Percentiles rank a stretch among this genome's conserved stretches.
phyloP scores from a whole-genome alignment of 1,284 basidiomycete species.

The Ganoderma sinense region DNA sequence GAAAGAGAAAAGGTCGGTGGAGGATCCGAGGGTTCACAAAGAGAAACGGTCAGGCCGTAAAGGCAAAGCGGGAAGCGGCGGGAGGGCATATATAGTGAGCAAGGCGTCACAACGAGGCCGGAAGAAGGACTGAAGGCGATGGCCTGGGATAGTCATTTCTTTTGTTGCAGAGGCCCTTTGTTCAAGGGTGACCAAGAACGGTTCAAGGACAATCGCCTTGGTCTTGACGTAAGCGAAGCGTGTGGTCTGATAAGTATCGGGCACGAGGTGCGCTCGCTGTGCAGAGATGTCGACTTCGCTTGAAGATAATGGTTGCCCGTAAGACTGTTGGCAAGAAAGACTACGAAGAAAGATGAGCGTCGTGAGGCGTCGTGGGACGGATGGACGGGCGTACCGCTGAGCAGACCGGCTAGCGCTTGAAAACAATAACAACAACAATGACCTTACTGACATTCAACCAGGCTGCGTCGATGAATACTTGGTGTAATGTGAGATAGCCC shows the following conservation, averaged over 20 bases:
- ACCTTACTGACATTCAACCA: neutral
- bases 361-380: too few species aligned
- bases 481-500: neutral
- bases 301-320: neutral
- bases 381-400: neutral
- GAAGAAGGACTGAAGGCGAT: constrained; percentile 19
- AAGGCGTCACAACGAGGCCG: too few species aligned
- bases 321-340: neutral
- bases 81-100: constrained; percentile 27
- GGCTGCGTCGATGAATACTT: neutral
- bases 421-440: constrained; percentile 1
- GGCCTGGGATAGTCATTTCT: constrained; percentile 29
- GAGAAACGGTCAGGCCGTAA: constrained; percentile 11
- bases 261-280: neutral
- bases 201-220: constrained; percentile 29
- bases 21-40: constrained; percentile 13
- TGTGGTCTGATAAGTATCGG: neutral
- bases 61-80: constrained; percentile 15
- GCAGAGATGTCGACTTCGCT: neutral
- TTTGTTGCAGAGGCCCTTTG: constrained; percentile 29
- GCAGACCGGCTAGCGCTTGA: neutral
- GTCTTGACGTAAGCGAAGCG: constrained; percentile 11
- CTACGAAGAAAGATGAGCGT: neutral
- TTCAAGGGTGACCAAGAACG: constrained; percentile 31
- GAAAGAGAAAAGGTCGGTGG: constrained; percentile 9